Conservation (phyloP, 2,329 filamentous ascomycete genomes). For the Aureobasidium sp. region DNA sequence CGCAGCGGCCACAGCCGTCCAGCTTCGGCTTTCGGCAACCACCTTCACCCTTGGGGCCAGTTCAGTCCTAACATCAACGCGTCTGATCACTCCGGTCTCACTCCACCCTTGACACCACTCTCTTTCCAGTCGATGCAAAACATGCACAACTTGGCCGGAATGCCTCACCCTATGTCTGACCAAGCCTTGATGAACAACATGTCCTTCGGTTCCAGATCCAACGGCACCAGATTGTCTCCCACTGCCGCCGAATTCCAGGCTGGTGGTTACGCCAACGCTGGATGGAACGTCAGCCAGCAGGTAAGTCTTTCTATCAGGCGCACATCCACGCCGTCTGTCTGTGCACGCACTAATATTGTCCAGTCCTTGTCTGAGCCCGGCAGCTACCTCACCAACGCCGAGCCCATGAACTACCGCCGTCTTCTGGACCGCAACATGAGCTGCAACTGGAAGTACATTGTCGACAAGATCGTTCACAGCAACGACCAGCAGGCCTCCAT, state of each 20-base stretch:
- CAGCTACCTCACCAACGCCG: slow-evolving; percentile 79
- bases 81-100: slow-evolving; percentile 15
- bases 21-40: slow-evolving; percentile 25
- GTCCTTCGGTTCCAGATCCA: slow-evolving; percentile 22
- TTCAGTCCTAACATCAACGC: not conserved
- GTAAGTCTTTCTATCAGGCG: slow-evolving; percentile 7
- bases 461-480: slow-evolving; percentile 98
- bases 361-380: slow-evolving; percentile 13
- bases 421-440: slow-evolving; percentile 91
- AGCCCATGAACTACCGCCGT: slow-evolving; percentile 93
- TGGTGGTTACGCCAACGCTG: slow-evolving; percentile 21
- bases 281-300: slow-evolving; percentile 27
- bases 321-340: not conserved
- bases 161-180: slow-evolving; percentile 16
- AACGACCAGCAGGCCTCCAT: slow-evolving; percentile 99
- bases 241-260: slow-evolving; percentile 36
- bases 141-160: slow-evolving; percentile 4
- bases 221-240: slow-evolving; percentile 36
- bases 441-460: slow-evolving; percentile 99
- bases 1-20: slow-evolving; percentile 22
- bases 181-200: not conserved
- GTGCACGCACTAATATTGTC: slow-evolving; percentile 13
- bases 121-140: slow-evolving; percentile 17
- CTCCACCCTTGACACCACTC: slow-evolving; percentile 23
- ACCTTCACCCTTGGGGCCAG: slow-evolving; percentile 24